Conservation (phyloP, 2,329 filamentous ascomycete species). For the Ophiocordyceps sinensis region DNA sequence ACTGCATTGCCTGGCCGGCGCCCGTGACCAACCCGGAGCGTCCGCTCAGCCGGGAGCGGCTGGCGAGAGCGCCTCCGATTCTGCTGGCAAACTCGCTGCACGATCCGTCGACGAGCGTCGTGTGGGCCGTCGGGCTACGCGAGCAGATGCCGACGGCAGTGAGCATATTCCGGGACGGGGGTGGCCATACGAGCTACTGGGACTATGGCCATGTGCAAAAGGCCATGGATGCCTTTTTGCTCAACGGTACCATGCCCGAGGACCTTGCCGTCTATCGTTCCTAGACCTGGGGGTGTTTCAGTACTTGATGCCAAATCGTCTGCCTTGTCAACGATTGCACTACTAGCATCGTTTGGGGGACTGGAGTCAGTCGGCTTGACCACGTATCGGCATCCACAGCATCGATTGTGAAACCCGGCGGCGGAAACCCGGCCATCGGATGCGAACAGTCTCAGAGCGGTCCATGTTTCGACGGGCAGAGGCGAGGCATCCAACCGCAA, state of each 20-base stretch:
- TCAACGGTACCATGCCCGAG: not conserved
- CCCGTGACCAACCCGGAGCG: not conserved
- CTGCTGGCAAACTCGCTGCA: not conserved
- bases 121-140: not conserved
- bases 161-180: not conserved
- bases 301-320: too few relatives aligned
- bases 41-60: not conserved
- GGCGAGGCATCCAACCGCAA: too few relatives aligned
- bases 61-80: not conserved
- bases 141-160: conserved; percentile 1
- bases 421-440: too few relatives aligned
- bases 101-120: conserved; percentile 1
- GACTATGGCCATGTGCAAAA: not conserved
- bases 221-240: not conserved
- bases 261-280: not conserved
- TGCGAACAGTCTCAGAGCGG: too few relatives aligned
- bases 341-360: too few relatives aligned
- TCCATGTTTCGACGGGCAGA: too few relatives aligned
- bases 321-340: too few relatives aligned
- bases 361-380: too few relatives aligned
- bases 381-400: too few relatives aligned
- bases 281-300: too few relatives aligned
- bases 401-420: too few relatives aligned
- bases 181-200: conserved; percentile 1
- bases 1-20: conserved; percentile 1